Evolutionary conservation across 805 yeast species (phyloP).

Genomic region (Candida montana): DNA sequence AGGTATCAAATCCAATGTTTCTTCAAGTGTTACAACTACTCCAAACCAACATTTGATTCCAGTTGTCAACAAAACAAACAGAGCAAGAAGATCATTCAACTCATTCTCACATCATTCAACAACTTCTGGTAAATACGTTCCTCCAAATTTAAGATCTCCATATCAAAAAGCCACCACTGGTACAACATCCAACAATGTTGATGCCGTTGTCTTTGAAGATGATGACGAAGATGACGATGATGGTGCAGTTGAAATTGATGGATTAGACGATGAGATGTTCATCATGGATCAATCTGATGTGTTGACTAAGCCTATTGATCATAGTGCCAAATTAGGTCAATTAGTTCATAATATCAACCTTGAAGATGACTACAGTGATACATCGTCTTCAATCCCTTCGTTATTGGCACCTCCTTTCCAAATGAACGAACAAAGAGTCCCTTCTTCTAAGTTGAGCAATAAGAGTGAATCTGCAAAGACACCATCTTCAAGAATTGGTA

Average conservation of each 20-base stretch:
- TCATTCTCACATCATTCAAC: constrained; percentile 25
- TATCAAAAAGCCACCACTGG: constrained; percentile 15
- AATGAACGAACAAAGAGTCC: background rate
- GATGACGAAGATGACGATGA: constrained; percentile 16
- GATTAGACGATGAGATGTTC: constrained; percentile 32
- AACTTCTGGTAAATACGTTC: constrained; percentile 54
- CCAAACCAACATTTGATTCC: constrained; percentile 14
- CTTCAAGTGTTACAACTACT: constrained; percentile 18
- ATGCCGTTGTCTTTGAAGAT: constrained; percentile 18
- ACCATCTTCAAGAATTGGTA: background rate
- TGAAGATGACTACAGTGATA: constrained; percentile 19
- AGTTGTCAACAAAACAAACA: constrained; percentile 6
- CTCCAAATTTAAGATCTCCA: constrained; percentile 64
- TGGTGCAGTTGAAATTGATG: constrained; percentile 11
- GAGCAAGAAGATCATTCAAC: constrained; percentile 21
- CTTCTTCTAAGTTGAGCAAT: background rate
- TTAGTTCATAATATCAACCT: constrained; percentile 10
- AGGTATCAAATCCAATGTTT: constrained; percentile 12
- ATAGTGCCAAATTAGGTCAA: constrained; percentile 2
- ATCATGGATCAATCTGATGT: constrained; percentile 32
- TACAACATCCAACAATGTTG: constrained; percentile 10
- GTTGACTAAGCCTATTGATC: constrained; percentile 8
- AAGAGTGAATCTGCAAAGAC: background rate
- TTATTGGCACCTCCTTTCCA: constrained; percentile 8
- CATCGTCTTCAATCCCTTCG: constrained; percentile 15